A percentile compares a stretch with the other conserved stretches of the same genome.
phyloP scores from a whole-genome alignment of 805 yeast species.

The Danielia reshetovae region DNA sequence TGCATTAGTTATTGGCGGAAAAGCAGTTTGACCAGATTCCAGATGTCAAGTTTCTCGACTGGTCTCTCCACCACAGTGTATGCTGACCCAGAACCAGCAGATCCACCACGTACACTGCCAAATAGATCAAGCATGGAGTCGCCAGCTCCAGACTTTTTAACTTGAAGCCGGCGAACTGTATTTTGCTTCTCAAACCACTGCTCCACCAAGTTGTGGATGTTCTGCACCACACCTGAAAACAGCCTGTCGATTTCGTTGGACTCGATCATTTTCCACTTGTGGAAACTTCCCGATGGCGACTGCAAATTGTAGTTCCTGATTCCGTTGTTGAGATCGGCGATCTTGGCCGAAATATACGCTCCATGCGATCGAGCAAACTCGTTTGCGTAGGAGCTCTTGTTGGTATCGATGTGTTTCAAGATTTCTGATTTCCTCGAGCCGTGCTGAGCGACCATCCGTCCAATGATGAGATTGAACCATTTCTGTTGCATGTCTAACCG shows the following conservation, averaged over 20 bases:
- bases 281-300: constrained; percentile 34
- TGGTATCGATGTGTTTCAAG: neutral
- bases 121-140: constrained; percentile 1
- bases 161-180: neutral
- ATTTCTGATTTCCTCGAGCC: neutral
- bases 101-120: neutral
- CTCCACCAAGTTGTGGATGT: constrained; percentile 1
- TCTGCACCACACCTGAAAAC: constrained; percentile 13
- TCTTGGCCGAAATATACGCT: constrained; percentile 9
- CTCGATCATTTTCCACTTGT: constrained; percentile 32
- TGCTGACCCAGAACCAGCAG: neutral
- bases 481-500: constrained; percentile 40
- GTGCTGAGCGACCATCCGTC: neutral
- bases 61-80: constrained; percentile 3
- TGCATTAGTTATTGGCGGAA: constrained; percentile 2
- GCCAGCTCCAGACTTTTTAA: neutral
- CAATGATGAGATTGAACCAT: constrained; percentile 35
- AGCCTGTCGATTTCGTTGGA: constrained; percentile 24
- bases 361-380: neutral
- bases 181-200: constrained; percentile 1
- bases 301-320: constrained; percentile 37
- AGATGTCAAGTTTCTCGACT: constrained; percentile 4
- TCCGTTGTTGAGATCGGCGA: constrained; percentile 11
- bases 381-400: neutral
- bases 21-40: constrained; percentile 11